Conservation (phyloP, 2,329 filamentous ascomycete species). For the Ceratocystis cubensis region DNA sequence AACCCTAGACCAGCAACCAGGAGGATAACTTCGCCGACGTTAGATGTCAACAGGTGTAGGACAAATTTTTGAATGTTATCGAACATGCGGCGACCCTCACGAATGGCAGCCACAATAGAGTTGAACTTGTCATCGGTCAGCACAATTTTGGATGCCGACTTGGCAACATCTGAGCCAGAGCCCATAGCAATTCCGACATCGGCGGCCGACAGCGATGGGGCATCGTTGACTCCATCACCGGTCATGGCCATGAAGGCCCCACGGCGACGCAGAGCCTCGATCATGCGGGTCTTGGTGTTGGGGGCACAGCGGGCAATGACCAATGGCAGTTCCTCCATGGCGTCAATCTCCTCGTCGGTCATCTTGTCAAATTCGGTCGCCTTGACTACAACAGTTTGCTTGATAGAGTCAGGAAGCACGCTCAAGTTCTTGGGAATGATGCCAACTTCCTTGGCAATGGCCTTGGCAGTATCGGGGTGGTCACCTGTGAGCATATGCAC, state of each 20-base stretch:
- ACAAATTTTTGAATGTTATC: slow-evolving; percentile 86
- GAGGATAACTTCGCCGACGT: slow-evolving; percentile 72
- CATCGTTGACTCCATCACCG: slow-evolving; percentile 79
- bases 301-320: slow-evolving; percentile 78
- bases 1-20: slow-evolving; percentile 72
- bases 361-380: slow-evolving; percentile 69
- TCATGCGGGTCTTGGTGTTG: slow-evolving; percentile 81
- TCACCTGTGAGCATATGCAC: slow-evolving; percentile 82
- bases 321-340: slow-evolving; percentile 59
- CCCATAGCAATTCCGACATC: slow-evolving; percentile 89
- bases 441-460: slow-evolving; percentile 66
- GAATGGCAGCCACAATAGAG: slow-evolving; percentile 69
- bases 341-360: slow-evolving; percentile 62
- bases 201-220: slow-evolving; percentile 64
- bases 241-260: slow-evolving; percentile 74
- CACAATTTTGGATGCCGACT: slow-evolving; percentile 70
- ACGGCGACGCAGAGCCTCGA: slow-evolving; percentile 70
- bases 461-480: slow-evolving; percentile 63
- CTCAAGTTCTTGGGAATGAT: slow-evolving; percentile 56
- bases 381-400: slow-evolving; percentile 59
- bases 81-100: slow-evolving; percentile 73
- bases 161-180: slow-evolving; percentile 75
- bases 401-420: slow-evolving; percentile 47
- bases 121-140: slow-evolving; percentile 83
- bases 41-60: slow-evolving; percentile 64